Percentiles rank a stretch among this genome's conserved stretches.
Conservation (phyloP, 2,329 filamentous ascomycete genomes). For the Fusarium dlaminii region DNA sequence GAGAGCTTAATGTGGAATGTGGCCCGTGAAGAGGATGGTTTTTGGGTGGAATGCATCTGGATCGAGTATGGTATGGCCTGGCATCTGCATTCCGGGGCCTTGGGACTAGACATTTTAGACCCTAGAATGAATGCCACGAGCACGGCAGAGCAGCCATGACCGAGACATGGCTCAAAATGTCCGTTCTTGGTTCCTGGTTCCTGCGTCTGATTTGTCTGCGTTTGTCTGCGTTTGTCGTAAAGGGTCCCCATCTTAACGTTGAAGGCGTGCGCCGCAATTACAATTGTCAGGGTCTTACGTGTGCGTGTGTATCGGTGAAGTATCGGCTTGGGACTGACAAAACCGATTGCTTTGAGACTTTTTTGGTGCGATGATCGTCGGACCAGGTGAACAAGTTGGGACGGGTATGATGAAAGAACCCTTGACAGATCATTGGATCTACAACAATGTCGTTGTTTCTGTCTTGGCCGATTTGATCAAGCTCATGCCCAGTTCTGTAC, state of each 20-base stretch:
- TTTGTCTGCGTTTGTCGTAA: slow-evolving; percentile 4
- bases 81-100: slow-evolving; percentile 24
- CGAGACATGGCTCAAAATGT: background rate
- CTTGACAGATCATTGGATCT: slow-evolving; percentile 17
- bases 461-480: background rate
- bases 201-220: slow-evolving; percentile 28
- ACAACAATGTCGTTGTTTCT: background rate
- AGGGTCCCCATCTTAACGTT: slow-evolving; percentile 7
- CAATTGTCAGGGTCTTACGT: slow-evolving; percentile 13
- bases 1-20: slow-evolving; percentile 32
- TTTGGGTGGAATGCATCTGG: slow-evolving; percentile 30
- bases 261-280: background rate
- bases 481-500: background rate
- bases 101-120: slow-evolving; percentile 11
- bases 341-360: background rate
- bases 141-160: slow-evolving; percentile 6
- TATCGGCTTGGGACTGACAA: background rate
- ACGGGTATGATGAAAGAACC: background rate
- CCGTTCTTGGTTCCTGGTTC: slow-evolving; percentile 24
- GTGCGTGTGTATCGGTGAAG: background rate
- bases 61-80: slow-evolving; percentile 20
- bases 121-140: slow-evolving; percentile 9
- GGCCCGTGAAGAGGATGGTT: slow-evolving; percentile 9
- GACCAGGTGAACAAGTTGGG: background rate
- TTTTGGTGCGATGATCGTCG: background rate